phyloP scores from a whole-genome alignment of 176 grass and related monocot species.

The Miscanthus lutarioriparius region DNA sequence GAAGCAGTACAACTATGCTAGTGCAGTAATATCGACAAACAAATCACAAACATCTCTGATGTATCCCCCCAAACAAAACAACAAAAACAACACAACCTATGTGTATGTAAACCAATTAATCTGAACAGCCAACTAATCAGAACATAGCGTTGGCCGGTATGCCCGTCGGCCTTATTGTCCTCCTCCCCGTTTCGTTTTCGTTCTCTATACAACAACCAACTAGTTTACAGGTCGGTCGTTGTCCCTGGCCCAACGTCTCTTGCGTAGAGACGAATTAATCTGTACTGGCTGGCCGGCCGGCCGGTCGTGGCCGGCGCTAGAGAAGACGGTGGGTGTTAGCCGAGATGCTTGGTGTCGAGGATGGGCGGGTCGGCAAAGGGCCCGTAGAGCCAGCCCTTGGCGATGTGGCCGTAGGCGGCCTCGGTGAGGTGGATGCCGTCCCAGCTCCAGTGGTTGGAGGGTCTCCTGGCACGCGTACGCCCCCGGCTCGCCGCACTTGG shows the following conservation, averaged over 20 bases:
- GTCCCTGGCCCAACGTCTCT: not conserved
- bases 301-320: not conserved
- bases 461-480: constrained; percentile 49
- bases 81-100: not conserved
- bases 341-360: not conserved
- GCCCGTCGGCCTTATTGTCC: not conserved
- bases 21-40: not conserved
- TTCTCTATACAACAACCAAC: constrained; percentile 5
- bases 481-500: constrained; percentile 54
- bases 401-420: constrained; percentile 71
- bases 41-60: not conserved
- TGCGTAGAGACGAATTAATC: not conserved
- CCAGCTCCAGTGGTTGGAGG: constrained; percentile 75
- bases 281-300: not conserved
- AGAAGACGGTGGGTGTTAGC: not conserved
- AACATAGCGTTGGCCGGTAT: not conserved
- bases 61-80: not conserved
- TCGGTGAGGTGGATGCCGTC: constrained; percentile 84
- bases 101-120: constrained; percentile 14
- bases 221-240: not conserved
- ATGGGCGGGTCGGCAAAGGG: constrained; percentile 73
- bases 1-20: not conserved
- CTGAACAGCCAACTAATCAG: constrained; percentile 38
- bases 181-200: not conserved
- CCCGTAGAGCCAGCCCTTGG: constrained; percentile 72